phyloP scores from a whole-genome alignment of 441 rosid genomes.

The Aquilaria agallochum region DNA sequence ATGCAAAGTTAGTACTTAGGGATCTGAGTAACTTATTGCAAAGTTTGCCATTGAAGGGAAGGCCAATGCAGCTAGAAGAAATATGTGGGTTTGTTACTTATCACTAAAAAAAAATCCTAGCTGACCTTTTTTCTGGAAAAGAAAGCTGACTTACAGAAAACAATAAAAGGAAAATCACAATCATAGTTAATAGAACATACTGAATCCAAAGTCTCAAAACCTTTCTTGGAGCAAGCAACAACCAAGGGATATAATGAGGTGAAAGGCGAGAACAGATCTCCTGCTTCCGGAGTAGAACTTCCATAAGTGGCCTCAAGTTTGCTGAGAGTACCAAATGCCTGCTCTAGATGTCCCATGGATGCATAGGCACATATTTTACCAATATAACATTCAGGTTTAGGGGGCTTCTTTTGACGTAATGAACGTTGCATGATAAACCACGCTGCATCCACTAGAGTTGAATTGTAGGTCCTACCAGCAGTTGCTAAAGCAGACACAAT shows the following conservation, averaged over 20 bases:
- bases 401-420: conserved; percentile 60
- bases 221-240: conserved; percentile 80
- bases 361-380: conserved; percentile 83
- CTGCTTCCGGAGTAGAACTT: conserved; percentile 36
- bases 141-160: neutral
- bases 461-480: conserved; percentile 72
- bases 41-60: too few relatives aligned
- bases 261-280: conserved; percentile 86
- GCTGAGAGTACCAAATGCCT: conserved; percentile 61
- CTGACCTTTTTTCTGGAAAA: neutral
- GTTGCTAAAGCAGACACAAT: conserved; percentile 73
- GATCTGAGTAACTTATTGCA: neutral
- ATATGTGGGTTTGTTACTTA: neutral
- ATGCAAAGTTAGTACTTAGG: neutral
- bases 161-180: conserved; percentile 2
- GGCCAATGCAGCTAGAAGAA: neutral
- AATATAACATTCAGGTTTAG: conserved; percentile 67
- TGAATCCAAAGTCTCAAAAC: conserved; percentile 84
- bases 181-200: conserved; percentile 34
- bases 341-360: conserved; percentile 70
- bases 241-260: conserved; percentile 74
- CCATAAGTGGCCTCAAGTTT: conserved; percentile 72
- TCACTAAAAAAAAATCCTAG: too few relatives aligned
- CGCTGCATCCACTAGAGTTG: conserved; percentile 72
- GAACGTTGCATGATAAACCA: conserved; percentile 71